Evolutionary conservation across 2,329 filamentous ascomycete genomes (phyloP), one percentile per base, ranked within the genome.

Genomic region (Metarhizium robertsii): DNA sequence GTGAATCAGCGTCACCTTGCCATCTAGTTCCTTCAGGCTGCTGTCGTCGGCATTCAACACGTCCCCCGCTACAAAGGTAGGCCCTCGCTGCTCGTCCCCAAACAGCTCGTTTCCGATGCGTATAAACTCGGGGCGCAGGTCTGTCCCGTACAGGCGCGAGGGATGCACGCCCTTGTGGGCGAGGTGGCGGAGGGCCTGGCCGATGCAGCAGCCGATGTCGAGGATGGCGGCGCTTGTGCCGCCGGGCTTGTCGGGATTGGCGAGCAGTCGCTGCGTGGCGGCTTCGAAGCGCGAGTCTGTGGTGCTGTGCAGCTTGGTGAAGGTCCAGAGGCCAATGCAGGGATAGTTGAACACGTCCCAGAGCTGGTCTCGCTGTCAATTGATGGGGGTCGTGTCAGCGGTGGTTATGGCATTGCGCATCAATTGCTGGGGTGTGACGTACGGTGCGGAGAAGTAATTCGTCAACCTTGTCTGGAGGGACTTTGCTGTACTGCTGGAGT

Each of bases 71-170:
- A 25, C 43, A 25, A 46, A 46, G 1, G 55, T 58, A 2, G 53
- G 54, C 7, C 64, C 59, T 6, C 58, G 59, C 16, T 59, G 60
- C 18, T 60, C 56, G 56, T 83, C 82, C 40, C 73, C 70, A 68
- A 84, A 85, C 11, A 85, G 71, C 47, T 83, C 79, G 64, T 81
- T 79, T 20, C 77, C 77, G 3, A 75, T 60, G 1, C 76, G 67
- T 45, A 78, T 67, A 61, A 78, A 77, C 30, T 66, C 66, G 4
- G 63, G 59, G 34, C 70, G 66, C 5, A 76, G 55, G 52, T 77
- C 74, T 4, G 67, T 62, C 29, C 72, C 74, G 59, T 69, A 71
- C 13, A 78, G 60, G 13, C 71, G 67, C 10, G 67, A 62, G 2
- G 68, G 62, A 40, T 72, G 65, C 5, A 72, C 74, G 36, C 75